These are phyloP conservation scores for Cordyceps pruinosa DNA, from an alignment of 2,329 filamentous ascomycete genomes.

Conservation along the genomic window DNA sequence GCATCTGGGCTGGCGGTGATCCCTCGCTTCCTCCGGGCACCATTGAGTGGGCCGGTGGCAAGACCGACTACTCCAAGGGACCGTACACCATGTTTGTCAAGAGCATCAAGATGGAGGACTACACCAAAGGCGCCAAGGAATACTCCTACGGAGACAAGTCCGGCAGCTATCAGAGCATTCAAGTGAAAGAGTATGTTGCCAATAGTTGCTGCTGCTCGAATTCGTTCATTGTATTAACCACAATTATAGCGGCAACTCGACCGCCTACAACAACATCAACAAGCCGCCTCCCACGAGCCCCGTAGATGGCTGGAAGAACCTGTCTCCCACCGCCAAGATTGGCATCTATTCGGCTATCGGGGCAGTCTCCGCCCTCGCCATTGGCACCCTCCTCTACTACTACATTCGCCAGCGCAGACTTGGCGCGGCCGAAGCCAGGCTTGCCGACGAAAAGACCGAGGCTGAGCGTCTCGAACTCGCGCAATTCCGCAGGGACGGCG, in stretches of 20 bases:
- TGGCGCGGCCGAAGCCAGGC: constrained; percentile 44
- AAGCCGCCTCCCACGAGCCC: constrained; percentile 35
- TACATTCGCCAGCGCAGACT: constrained; percentile 48
- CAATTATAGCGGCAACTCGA: constrained; percentile 48
- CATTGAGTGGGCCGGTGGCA: constrained; percentile 63
- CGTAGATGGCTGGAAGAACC: constrained; percentile 46
- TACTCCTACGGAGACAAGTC: constrained; percentile 58
- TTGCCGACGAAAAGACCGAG: constrained; percentile 37
- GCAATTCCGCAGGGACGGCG: constrained; percentile 39
- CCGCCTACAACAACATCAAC: constrained; percentile 39
- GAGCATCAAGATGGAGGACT: constrained; percentile 48
- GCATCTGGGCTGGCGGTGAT: constrained; percentile 60
- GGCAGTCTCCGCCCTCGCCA: constrained; percentile 35
- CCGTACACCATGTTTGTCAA: constrained; percentile 73
- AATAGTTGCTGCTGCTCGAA: neutral
- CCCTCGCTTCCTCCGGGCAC: constrained; percentile 47
- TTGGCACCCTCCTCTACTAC: constrained; percentile 41
- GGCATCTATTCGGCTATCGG: constrained; percentile 45
- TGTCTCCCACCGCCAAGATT: constrained; percentile 43
- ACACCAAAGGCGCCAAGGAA: constrained; percentile 50
- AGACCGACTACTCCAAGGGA: constrained; percentile 56
- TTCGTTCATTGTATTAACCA: constrained; percentile 18
- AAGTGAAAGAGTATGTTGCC: constrained; percentile 44
- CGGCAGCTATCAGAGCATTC: constrained; percentile 59
- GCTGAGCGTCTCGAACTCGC: constrained; percentile 46